phyloP scores from a whole-genome alignment of 805 yeast species.

The Kodamaea neixiangensis region DNA sequence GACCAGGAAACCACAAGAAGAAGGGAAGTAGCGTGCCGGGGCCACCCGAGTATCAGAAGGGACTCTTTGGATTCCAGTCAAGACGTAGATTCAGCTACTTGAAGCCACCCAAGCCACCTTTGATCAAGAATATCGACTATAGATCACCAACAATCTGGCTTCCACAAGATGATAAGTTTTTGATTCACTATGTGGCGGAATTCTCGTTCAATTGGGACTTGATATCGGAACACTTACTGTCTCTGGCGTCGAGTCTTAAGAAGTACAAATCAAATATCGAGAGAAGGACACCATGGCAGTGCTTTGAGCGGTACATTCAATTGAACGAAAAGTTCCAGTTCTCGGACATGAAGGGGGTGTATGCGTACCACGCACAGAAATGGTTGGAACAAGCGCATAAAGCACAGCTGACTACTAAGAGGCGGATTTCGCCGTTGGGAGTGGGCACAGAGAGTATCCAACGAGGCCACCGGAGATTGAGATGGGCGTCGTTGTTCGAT shows the following conservation, averaged over 20 bases:
- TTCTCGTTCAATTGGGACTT: slow-evolving; percentile 92
- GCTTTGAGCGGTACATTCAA: slow-evolving; percentile 94
- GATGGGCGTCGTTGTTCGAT: slow-evolving; percentile 98
- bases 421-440: slow-evolving; percentile 89
- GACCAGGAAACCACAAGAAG: slow-evolving; percentile 10
- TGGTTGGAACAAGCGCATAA: slow-evolving; percentile 93
- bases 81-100: slow-evolving; percentile 61
- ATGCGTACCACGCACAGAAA: slow-evolving; percentile 78
- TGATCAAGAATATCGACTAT: slow-evolving; percentile 72
- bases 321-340: slow-evolving; percentile 85
- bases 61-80: slow-evolving; percentile 54
- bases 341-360: slow-evolving; percentile 82
- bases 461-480: slow-evolving; percentile 83
- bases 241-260: slow-evolving; percentile 55
- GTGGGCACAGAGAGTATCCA: slow-evolving; percentile 93
- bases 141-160: slow-evolving; percentile 95
- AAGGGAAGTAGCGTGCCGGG: slow-evolving; percentile 14
- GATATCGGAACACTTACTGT: slow-evolving; percentile 76
- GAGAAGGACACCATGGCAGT: slow-evolving; percentile 97
- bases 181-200: slow-evolving; percentile 80
- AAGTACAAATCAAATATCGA: slow-evolving; percentile 86
- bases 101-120: slow-evolving; percentile 92
- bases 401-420: slow-evolving; percentile 82
- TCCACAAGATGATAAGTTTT: slow-evolving; percentile 84
- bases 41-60: slow-evolving; percentile 52